Evolutionary conservation across 345 rosid species (phyloP).

Genomic region (sweet orange (Citrus sinensis)): DNA sequence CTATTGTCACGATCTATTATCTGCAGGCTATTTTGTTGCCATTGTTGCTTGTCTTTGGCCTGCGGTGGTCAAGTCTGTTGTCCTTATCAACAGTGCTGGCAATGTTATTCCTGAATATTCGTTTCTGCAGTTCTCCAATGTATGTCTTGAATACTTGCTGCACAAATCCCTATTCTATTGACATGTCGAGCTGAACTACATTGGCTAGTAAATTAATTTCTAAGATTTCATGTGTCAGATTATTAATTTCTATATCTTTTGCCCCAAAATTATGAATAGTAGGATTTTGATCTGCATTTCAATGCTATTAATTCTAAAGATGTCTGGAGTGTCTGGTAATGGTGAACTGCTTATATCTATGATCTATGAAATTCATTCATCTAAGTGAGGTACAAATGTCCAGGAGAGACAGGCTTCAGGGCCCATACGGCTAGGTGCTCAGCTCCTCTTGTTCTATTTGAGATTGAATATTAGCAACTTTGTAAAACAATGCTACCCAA

Average conservation of each 20-base stretch:
- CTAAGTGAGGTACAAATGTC: not conserved
- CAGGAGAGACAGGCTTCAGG: constrained; percentile 70
- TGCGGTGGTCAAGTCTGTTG: constrained; percentile 53
- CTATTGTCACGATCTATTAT: constrained; percentile 9
- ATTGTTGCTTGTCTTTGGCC: constrained; percentile 70
- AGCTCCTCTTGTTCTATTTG: constrained; percentile 56
- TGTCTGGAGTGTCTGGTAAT: not conserved
- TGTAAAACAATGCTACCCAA: constrained; percentile 72
- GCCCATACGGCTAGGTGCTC: constrained; percentile 62
- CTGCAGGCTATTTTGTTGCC: constrained; percentile 70
- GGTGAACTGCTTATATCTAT: not conserved
- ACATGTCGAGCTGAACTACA: not conserved
- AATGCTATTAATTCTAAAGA: not conserved
- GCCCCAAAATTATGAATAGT: not conserved
- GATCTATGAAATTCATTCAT: not conserved
- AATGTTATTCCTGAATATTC: constrained; percentile 58
- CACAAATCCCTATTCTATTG: not conserved
- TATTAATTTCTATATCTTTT: not conserved
- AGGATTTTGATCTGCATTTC: not conserved
- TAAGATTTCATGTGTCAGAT: not conserved
- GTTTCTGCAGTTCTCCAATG: constrained; percentile 39
- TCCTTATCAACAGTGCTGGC: constrained; percentile 81
- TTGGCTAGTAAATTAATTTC: not conserved
- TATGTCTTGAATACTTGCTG: constrained; percentile 26
- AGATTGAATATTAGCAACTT: constrained; percentile 49